Evolutionary conservation across 108 stramenopile genomes (phyloP), one percentile per base, ranked within the genome.

Genomic region (Cylindrotheca fusiformis): DNA sequence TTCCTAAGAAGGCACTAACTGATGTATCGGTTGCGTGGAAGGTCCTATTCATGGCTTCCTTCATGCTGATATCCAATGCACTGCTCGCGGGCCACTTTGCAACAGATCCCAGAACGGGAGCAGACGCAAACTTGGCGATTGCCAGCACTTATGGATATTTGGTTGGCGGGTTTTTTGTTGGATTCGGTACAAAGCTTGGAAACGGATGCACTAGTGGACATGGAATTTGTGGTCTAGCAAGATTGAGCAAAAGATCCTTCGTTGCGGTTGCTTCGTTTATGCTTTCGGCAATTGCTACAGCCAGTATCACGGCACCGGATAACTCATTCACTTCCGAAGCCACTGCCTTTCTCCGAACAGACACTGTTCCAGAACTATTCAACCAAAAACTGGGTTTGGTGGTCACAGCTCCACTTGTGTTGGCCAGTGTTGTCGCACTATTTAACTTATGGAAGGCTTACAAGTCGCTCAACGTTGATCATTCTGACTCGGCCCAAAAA

Each of bases 191-290:
- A 14, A 67, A 69, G 52, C 67, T 87, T 22, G 80, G 86, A 10
- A 91, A 87, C 60, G 90, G 86, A 20, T 91, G 86, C 52, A 88
- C 90, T 3, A 69, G 82, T 10, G 87, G 84, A 8, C 84, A 85
- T 57, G 84, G 86, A 31, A 60, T 65, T 22, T 93, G 94, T 60
- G 97, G 97, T 25, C 32, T 96, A 46, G 83, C 86, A 41, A 85
- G 95, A 18, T 44, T 79, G 19, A 90, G 88, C 55, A 50, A 47
- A 8, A 83, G 95, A 29, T 85, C 83, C 30, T 60, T 91, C 3
- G 84, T 63, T 6, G 95, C 95, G 1, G 88, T 86, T 4, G 8
- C 61, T 19, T 71, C 90, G 0, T 96, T 96, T 71, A 91, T 93
- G 86, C 49, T 62, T 2, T 66, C 84, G 0, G 93, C 87, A 5